Conservation (phyloP, 2,329 filamentous ascomycete species). For the Neofusicoccum sp. region DNA sequence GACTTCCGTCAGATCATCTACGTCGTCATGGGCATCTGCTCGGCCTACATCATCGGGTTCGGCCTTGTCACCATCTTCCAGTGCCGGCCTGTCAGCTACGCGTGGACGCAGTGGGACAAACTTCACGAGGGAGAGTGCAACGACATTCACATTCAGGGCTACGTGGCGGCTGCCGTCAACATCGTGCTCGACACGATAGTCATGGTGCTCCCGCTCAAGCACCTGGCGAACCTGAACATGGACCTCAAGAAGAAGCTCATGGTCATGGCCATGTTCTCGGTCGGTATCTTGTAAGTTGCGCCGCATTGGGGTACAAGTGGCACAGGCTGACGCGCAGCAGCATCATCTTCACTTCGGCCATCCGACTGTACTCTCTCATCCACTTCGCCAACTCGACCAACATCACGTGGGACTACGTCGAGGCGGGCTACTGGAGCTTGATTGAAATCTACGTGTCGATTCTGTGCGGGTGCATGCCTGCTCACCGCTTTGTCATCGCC, state of each 20-base stretch:
- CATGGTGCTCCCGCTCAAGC: slow-evolving; percentile 33
- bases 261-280: slow-evolving; percentile 37
- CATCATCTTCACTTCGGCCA: slow-evolving; percentile 41
- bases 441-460: slow-evolving; percentile 41
- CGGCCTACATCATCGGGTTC: slow-evolving; percentile 26
- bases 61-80: slow-evolving; percentile 23
- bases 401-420: slow-evolving; percentile 41
- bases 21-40: slow-evolving; percentile 27
- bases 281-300: slow-evolving; percentile 37
- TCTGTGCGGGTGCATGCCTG: slow-evolving; percentile 44
- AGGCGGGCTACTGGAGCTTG: slow-evolving; percentile 41
- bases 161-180: slow-evolving; percentile 32
- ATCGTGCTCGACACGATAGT: slow-evolving; percentile 30
- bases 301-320: neutral
- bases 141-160: slow-evolving; percentile 34
- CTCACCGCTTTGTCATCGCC: slow-evolving; percentile 24
- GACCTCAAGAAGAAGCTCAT: slow-evolving; percentile 33
- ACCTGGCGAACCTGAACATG: slow-evolving; percentile 32
- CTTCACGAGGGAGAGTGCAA: slow-evolving; percentile 29
- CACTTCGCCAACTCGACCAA: slow-evolving; percentile 43
- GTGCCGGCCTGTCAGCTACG: slow-evolving; percentile 25
- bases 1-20: slow-evolving; percentile 28
- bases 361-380: slow-evolving; percentile 46
- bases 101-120: slow-evolving; percentile 29
- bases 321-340: slow-evolving; percentile 25